Evolutionary conservation across 179 eudicot genomes (phyloP).

Genomic region (Actinidia polygama): DNA sequence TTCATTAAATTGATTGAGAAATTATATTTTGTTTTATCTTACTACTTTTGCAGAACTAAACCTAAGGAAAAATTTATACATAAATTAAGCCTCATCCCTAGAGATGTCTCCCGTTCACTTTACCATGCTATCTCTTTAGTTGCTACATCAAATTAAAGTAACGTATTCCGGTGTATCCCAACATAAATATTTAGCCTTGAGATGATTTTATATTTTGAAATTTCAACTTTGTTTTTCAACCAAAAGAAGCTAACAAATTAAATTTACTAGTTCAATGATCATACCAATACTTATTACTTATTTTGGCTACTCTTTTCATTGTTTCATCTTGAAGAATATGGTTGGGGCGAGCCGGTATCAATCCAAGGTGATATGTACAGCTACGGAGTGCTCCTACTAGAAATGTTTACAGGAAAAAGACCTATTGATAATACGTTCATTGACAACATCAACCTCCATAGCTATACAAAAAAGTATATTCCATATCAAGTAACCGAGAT

Average conservation of each 20-base stretch:
- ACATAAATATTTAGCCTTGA: too few relatives aligned
- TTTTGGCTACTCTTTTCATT: not conserved
- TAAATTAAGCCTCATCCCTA: not conserved
- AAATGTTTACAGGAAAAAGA: conserved; percentile 29
- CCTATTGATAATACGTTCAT: conserved; percentile 17
- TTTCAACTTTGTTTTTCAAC: too few relatives aligned
- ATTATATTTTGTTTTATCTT: not conserved
- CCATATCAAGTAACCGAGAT: conserved; percentile 16
- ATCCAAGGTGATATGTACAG: conserved; percentile 29
- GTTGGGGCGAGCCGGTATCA: conserved; percentile 12
- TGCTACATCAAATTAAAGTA: too few relatives aligned
- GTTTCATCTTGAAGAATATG: conserved; percentile 25
- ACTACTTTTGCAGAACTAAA: not conserved
- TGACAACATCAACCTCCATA: conserved; percentile 19
- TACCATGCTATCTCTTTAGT: too few relatives aligned
- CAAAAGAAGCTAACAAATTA: not conserved
- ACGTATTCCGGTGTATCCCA: too few relatives aligned
- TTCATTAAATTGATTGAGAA: not conserved
- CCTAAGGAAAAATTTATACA: not conserved
- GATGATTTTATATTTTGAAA: too few relatives aligned
- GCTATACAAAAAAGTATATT: conserved; percentile 8
- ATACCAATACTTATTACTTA: too few relatives aligned
- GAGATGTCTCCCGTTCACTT: not conserved
- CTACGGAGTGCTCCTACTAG: conserved; percentile 25
- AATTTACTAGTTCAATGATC: not conserved